Base-by-base conservation (phyloP, 148 eudicot genomes). In the Vaccinium darrowii region DNA sequence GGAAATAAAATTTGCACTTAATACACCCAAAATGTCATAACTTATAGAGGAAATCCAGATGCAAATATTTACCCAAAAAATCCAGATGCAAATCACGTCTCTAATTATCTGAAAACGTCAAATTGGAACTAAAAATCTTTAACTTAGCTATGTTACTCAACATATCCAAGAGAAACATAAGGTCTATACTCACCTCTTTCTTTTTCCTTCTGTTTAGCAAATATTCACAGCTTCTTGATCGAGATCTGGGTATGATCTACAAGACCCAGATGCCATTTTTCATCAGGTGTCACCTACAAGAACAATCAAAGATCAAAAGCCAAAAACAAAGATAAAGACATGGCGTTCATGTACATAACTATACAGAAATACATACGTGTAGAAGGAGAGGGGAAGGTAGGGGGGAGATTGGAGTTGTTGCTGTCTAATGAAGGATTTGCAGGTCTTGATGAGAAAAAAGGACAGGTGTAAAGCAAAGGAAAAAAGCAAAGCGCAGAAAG, bases 231-330 rank as follows among this genome's bases (percentile, higher is more conserved):
- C 51, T 79, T 30, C 13, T 88, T 81, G 84, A 75, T 85, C 85
- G 90, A 87, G 93, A 93, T 93, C 93, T 91, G 86, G 89, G 88
- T 80, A 87, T 92, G 91, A 94, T 93, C 92, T 90, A 88, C 84
- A 89, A 87, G 83, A 91, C 78, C 83, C 91, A 91, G 84, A 87
- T 52, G 86, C 5, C 88, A 90, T 83, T 80, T 83, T 85, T 84
- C 56, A 84, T 50, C 81, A 76, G 72, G 16, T 62, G 62, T 79
- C 86, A 79, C 56, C 87, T 67, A 58, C 50, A 63, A 53, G 60
- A 56, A 53, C 13, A 84, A 86, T 53, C 60, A 79, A 78, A 67
- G 36, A 82, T 21, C 23, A 27, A 16, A 14, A 43, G 6, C 47
- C 47, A 4, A 16, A 5, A 63, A 7, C 76, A n/a, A 60, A 49